Conservation (phyloP, 805 yeast species). For the Limtongozyma cylindracea region DNA sequence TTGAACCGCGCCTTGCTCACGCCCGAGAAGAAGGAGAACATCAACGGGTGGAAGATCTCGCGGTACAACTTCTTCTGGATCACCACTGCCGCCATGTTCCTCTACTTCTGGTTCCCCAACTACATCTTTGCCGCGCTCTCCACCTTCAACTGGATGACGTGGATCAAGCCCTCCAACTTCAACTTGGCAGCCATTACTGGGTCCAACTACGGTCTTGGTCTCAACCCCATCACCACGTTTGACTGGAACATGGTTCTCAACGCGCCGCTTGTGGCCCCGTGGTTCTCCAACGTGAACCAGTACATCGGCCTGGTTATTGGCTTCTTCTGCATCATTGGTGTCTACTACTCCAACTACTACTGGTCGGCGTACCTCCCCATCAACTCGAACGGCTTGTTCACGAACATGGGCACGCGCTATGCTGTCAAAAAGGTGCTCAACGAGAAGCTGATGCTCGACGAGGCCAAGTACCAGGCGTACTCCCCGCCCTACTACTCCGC, state of each 20-base stretch:
- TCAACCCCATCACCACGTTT: not conserved
- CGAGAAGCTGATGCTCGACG: not conserved
- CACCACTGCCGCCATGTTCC: not conserved
- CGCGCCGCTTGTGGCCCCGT: slow-evolving; percentile 8
- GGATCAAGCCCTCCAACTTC: not conserved
- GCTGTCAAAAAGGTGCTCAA: not conserved
- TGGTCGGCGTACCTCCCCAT: not conserved
- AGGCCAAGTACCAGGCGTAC: not conserved
- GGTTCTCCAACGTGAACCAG: slow-evolving; percentile 4
- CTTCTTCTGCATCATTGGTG: not conserved
- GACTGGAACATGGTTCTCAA: not conserved
- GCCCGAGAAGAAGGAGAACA: not conserved
- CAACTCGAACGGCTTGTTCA: not conserved
- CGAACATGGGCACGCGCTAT: not conserved
- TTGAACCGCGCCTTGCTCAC: not conserved
- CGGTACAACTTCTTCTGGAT: not conserved
- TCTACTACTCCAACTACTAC: not conserved
- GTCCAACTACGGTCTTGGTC: not conserved
- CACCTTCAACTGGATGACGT: not conserved
- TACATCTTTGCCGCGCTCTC: not conserved
- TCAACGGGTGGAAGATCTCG: not conserved
- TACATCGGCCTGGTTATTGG: not conserved
- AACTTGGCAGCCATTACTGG: not conserved
- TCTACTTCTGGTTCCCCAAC: not conserved
- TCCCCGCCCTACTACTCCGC: not conserved